These are phyloP conservation scores for Madurella mycetomatis DNA, from an alignment of 2,329 filamentous ascomycete genomes.

Conservation along the genomic window DNA sequence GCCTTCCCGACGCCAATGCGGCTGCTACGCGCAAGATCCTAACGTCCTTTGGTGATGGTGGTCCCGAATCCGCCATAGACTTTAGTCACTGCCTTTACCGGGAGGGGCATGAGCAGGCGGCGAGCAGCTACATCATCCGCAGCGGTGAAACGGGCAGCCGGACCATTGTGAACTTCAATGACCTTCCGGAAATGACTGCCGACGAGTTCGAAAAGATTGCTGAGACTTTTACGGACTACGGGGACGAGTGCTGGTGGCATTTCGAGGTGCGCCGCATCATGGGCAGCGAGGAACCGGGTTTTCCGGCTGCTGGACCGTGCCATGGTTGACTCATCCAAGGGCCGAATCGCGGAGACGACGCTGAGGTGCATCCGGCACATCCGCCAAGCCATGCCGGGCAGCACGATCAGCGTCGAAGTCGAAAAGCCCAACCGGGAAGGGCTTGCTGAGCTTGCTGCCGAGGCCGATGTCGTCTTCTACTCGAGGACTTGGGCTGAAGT, in stretches of 20 bases:
- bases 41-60: conserved; percentile 45
- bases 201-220: conserved; percentile 53
- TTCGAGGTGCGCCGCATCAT: conserved; percentile 54
- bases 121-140: conserved; percentile 66
- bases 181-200: conserved; percentile 61
- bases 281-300: not conserved
- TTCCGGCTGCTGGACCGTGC: not conserved
- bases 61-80: conserved; percentile 35
- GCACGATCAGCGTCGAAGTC: conserved; percentile 63
- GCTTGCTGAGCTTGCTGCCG: conserved; percentile 53
- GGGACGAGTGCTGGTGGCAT: conserved; percentile 59
- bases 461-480: conserved; percentile 70
- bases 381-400: conserved; percentile 40
- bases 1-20: conserved; percentile 51
- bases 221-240: conserved; percentile 33
- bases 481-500: conserved; percentile 68
- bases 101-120: conserved; percentile 48
- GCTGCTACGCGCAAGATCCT: conserved; percentile 48
- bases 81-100: conserved; percentile 58
- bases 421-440: conserved; percentile 64
- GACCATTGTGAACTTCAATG: conserved; percentile 67
- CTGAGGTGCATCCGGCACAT: conserved; percentile 56
- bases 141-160: conserved; percentile 55
- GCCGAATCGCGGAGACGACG: conserved; percentile 59
- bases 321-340: conserved; percentile 37